Percentiles rank a stretch among this genome's conserved stretches.
phyloP scores from a whole-genome alignment of 345 rosid species.

The Eucalyptus sideroxylon region DNA sequence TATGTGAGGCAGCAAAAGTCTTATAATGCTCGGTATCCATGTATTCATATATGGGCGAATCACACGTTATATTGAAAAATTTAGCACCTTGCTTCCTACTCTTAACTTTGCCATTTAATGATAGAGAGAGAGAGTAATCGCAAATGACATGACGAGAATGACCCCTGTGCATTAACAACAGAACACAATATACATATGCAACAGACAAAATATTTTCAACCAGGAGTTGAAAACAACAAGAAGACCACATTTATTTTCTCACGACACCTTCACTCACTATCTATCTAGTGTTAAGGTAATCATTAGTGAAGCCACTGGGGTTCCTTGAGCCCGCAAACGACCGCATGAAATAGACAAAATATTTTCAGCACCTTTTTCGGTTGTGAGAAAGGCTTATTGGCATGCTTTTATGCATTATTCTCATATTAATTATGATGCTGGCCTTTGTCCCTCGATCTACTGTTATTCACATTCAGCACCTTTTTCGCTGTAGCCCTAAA shows the following conservation, averaged over 20 bases:
- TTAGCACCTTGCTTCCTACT: neutral
- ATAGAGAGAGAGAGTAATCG: neutral
- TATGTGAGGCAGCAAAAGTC: neutral
- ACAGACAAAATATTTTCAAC: neutral
- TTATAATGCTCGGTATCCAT: neutral
- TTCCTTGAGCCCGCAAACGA: neutral
- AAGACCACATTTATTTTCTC: neutral
- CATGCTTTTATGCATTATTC: neutral
- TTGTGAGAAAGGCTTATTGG: neutral
- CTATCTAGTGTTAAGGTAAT: neutral
- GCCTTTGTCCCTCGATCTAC: neutral
- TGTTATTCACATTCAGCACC: conserved; percentile 3
- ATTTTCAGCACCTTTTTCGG: no score
- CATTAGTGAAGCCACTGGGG: neutral
- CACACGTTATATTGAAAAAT: neutral
- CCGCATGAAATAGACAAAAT: no score
- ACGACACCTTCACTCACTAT: neutral
- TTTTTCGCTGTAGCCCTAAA: conserved; percentile 41
- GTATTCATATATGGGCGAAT: neutral
- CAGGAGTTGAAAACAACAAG: neutral
- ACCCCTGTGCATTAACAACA: neutral
- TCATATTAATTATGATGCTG: neutral
- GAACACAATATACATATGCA: neutral
- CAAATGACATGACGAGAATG: neutral
- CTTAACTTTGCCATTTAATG: neutral